Base-by-base conservation (phyloP, 495 filamentous ascomycete species). In the Lepraria neglecta region DNA sequence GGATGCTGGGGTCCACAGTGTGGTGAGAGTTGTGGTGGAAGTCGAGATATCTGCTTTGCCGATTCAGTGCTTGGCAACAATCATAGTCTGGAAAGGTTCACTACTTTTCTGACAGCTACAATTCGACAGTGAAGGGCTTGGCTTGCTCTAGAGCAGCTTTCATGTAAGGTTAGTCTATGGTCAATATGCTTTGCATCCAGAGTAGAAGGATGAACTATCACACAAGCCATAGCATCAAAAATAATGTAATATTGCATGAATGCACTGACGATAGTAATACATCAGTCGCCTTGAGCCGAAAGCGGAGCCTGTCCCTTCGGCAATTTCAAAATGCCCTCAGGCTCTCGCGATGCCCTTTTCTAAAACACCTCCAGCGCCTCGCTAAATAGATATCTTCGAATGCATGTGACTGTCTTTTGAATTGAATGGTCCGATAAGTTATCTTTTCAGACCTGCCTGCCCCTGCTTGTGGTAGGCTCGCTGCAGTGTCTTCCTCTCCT, bases 401-500 rank as follows among this genome's bases (percentile, higher is more conserved):
- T 53, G 28, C 48, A 40, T 19, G 45, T 44, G 31, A 42, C 27
- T 52, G 35, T 56, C n/a, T 30, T 24, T 44, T 35, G 10, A 33
- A 44, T 21, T 31, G 28, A n/a, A 52, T 10, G 17, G 9, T 56
- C 2, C 21, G 14, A 35, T n/a, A 12, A 4, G 1, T 63, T 31
- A 63, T 48, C 44, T 52, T 21, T 30, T 45, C 6, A 45, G 17
- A 55, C 53, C 40, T 30, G 10, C 21, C 28, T 54, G 27, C 21
- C 59, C 59, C 17, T 67, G 54, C 46, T 45, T 62, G 14, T 42
- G 30, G 30, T 64, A 69, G 24, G 67, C 67, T 51, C 61, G 31
- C 52, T 67, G 65, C 31, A 69, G 52, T 4, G 59, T 58, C 44
- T 53, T 64, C 30, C 64, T 64, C 40, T 64, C 64, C 54, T 67